Evolutionary conservation across 139 green algal species (phyloP), one percentile per base, ranked within the genome.

Genomic region (Marvania coccoides): DNA sequence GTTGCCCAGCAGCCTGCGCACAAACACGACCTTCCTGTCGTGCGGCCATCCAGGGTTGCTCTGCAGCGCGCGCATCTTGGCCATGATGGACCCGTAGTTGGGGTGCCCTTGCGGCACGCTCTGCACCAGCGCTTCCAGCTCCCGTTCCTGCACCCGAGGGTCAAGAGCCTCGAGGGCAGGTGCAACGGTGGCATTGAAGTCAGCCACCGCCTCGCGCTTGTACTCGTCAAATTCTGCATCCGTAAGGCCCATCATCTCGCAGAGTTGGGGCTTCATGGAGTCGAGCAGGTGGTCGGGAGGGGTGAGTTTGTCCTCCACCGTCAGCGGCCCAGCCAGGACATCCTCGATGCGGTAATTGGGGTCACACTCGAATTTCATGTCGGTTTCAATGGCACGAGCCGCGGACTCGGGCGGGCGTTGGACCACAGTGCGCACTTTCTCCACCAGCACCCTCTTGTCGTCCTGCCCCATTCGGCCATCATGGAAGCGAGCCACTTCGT

Each of bases 11-110:
- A 71, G 63, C 29, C 63, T 30, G 30, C 60, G 59, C 14, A 33
- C 48, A 55, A 71, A 71, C 54, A 71, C 63, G 30, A 71, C 47
- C 39, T 71, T 71, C 33, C 55, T 48, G n/a, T 71, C 63, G 30
- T 71, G 63, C 0, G 47, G 12, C 63, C 63, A 71, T 5, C 29
- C 48, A 12, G 63, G 34, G 40, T 71, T 71, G 39, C n/a, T 30
- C 63, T 71, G 63, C 39, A 71, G 15, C 55, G 47, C 63, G 23
- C 35, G 39, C 29, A 71, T 14, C 30, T 38, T 59, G 45, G 58
- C 2, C 33, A 48, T n/a, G 6, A 35, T 35, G 6, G 53, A n/a
- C 30, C 6, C 23, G 31, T 64, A 64, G 39, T 64, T 47, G n/a
- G 54, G 54, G 55, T 71, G 63, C 46, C 60, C 63, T 12, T 34